Evolutionary conservation across 2,329 filamentous ascomycete species (phyloP).

Genomic region (Trichoderma citrinoviride): DNA sequence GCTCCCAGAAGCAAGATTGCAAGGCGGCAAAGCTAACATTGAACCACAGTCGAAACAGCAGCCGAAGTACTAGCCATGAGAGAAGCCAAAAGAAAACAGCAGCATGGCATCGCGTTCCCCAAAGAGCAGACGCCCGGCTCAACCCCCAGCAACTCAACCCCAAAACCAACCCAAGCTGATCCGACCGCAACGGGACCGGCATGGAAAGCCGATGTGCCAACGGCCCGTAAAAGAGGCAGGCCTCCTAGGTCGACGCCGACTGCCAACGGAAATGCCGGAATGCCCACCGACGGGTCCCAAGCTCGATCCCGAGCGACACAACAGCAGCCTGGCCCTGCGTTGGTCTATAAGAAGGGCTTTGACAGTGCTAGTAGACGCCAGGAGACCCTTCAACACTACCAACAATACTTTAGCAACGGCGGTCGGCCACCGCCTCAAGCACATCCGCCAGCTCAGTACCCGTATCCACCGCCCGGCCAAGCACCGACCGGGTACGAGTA

Average conservation of each 20-base stretch:
- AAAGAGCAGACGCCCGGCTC: background rate
- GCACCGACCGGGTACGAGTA: background rate
- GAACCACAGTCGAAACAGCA: conserved; percentile 31
- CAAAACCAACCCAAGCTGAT: background rate
- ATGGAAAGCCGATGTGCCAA: background rate
- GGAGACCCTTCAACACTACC: conserved; percentile 15
- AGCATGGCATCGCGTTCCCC: conserved; percentile 4
- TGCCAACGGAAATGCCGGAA: background rate
- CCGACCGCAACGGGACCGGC: background rate
- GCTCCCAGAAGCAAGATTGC: conserved; percentile 22
- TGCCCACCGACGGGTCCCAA: background rate
- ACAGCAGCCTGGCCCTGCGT: background rate
- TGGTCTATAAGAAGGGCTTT: background rate
- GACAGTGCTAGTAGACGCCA: conserved; percentile 3
- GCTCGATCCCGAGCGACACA: background rate
- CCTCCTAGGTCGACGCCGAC: conserved; percentile 12
- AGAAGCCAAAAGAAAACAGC: conserved; percentile 13
- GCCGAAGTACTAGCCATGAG: conserved; percentile 24
- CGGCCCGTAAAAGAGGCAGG: conserved; percentile 13
- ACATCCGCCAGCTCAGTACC: background rate
- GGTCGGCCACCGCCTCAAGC: background rate
- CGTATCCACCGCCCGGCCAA: background rate
- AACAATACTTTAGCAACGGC: conserved; percentile 10
- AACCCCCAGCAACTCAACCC: background rate
- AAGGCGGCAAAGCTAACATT: conserved; percentile 35